Evolutionary conservation across 2,329 filamentous ascomycete species (phyloP).

Genomic region (Cladosporium velox): DNA sequence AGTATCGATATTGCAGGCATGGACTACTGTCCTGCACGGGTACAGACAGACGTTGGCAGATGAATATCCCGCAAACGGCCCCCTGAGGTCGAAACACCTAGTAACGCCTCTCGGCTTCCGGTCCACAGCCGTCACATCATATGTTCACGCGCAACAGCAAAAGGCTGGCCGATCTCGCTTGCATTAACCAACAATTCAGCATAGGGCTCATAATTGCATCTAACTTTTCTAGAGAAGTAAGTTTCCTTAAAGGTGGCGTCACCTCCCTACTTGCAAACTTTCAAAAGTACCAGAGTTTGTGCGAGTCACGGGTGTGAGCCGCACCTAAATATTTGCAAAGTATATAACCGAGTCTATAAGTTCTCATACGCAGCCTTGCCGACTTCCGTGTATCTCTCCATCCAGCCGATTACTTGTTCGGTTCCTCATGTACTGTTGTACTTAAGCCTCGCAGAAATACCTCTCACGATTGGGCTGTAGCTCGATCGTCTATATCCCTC

Average conservation of each 20-base stretch:
- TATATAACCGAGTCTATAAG: neutral
- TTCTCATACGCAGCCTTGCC: neutral
- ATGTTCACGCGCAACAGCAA: neutral
- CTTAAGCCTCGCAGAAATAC: too few species aligned
- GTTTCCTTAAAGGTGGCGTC: neutral
- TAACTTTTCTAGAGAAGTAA: neutral
- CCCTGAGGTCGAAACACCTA: neutral
- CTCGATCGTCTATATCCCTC: too few species aligned
- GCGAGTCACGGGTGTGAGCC: neutral
- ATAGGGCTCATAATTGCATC: neutral
- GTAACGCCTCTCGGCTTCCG: neutral
- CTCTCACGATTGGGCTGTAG: too few species aligned
- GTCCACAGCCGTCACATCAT: neutral
- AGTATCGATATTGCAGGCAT: neutral
- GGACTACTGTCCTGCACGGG: neutral
- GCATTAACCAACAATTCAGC: neutral
- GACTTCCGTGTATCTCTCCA: neutral
- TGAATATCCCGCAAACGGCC: neutral
- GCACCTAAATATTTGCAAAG: neutral
- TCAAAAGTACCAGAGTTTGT: neutral
- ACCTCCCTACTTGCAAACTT: neutral
- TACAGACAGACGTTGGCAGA: neutral
- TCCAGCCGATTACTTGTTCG: neutral
- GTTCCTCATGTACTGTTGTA: too few species aligned
- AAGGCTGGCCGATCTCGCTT: neutral